phyloP scores from a whole-genome alignment of 2,329 filamentous ascomycete genomes.

The Arthroderma sp. region DNA sequence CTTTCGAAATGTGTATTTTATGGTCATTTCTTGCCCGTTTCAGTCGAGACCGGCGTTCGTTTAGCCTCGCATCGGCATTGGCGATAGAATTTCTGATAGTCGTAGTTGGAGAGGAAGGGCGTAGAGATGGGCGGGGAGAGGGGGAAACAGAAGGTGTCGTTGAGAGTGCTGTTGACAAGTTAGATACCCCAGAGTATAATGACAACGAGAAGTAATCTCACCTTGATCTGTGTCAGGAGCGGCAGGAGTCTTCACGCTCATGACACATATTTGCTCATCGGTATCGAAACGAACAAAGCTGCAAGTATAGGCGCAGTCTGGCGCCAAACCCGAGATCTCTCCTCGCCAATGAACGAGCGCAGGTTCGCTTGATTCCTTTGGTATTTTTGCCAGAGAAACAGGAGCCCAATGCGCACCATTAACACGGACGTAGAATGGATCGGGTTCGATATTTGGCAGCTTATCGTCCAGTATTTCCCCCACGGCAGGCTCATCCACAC shows the following conservation, averaged over 20 bases:
- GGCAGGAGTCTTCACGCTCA: constrained; percentile 49
- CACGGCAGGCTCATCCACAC: constrained; percentile 16
- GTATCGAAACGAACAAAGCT: constrained; percentile 47
- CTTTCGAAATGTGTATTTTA: constrained; percentile 42
- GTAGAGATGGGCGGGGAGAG: constrained; percentile 43
- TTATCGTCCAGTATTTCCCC: constrained; percentile 2
- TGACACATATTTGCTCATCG: constrained; percentile 44
- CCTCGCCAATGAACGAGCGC: constrained; percentile 42
- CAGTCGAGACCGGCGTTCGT: constrained; percentile 44
- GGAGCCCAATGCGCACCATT: constrained; percentile 55
- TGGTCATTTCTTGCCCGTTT: constrained; percentile 50
- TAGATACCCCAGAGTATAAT: constrained; percentile 13
- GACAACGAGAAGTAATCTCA: constrained; percentile 18
- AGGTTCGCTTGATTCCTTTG: constrained; percentile 31
- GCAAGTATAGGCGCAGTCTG: constrained; percentile 50
- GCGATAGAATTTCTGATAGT: constrained; percentile 53
- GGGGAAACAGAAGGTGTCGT: constrained; percentile 29
- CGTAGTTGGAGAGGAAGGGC: constrained; percentile 51
- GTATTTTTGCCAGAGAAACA: constrained; percentile 38
- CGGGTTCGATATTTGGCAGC: constrained; percentile 23
- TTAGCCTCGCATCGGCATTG: constrained; percentile 47
- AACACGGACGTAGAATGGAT: constrained; percentile 52
- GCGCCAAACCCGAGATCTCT: constrained; percentile 51
- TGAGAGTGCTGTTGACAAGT: constrained; percentile 11
- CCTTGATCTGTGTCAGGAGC: constrained; percentile 47